These are phyloP conservation scores for Aspergillus asperescens DNA, from an alignment of 495 filamentous ascomycete genomes.

Conservation along the genomic window DNA sequence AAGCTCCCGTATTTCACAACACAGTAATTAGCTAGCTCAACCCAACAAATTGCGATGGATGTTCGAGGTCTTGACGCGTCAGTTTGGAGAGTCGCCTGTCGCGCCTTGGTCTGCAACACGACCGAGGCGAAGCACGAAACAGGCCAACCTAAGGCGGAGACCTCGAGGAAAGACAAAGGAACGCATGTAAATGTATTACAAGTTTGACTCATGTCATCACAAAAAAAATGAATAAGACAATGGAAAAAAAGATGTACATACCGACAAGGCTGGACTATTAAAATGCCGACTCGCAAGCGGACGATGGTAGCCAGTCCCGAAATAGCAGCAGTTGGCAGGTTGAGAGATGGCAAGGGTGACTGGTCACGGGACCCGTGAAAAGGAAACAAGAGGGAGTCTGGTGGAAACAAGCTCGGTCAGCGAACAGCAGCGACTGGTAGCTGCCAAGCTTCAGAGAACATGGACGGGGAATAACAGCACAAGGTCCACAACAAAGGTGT, in stretches of 20 bases:
- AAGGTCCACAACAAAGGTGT: constrained; percentile 19
- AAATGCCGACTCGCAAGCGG: constrained; percentile 45
- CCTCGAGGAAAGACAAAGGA: constrained; percentile 2
- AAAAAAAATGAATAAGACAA: constrained; percentile 11
- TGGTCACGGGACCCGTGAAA: constrained; percentile 38
- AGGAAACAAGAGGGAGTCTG: constrained; percentile 20
- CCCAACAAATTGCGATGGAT: constrained; percentile 5
- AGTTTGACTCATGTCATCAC: background rate
- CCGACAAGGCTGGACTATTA: constrained; percentile 46
- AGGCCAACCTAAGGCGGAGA: constrained; percentile 6
- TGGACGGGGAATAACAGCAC: constrained; percentile 9
- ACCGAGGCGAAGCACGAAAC: constrained; percentile 20
- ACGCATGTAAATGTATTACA: constrained; percentile 3
- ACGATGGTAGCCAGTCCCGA: constrained; percentile 38
- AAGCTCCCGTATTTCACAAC: constrained; percentile 13
- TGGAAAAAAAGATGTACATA: constrained; percentile 36
- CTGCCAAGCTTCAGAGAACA: constrained; percentile 11
- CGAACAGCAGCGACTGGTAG: constrained; percentile 14
- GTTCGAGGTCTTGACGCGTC: constrained; percentile 34
- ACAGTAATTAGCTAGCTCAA: constrained; percentile 1
- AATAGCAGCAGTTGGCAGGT: constrained; percentile 36
- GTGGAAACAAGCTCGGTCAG: constrained; percentile 19
- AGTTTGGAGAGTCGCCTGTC: constrained; percentile 20
- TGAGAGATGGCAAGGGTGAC: constrained; percentile 25
- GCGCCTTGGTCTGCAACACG: constrained; percentile 28